Evolutionary conservation across 192 early-diverging fungal species (phyloP).

Genomic region (Dissophora ornata): DNA sequence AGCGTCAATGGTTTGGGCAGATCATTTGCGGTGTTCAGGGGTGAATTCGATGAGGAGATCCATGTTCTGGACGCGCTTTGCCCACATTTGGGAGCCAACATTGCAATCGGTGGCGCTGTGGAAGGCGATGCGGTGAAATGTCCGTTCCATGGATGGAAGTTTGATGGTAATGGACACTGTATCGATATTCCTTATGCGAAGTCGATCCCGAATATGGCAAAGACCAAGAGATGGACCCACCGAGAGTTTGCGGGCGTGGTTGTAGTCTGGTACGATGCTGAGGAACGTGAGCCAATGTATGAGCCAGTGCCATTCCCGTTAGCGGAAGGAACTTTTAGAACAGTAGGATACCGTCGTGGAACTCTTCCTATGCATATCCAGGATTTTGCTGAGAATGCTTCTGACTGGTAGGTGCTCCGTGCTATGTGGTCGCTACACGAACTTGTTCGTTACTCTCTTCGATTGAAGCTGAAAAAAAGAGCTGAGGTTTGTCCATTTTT

Average conservation of each 20-base stretch:
- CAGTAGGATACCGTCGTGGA: conserved; percentile 40
- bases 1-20: conserved; percentile 46
- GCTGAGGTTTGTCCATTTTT: too few species aligned
- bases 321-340: conserved; percentile 33
- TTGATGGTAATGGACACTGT: conserved; percentile 41
- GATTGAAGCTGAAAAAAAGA: too few species aligned
- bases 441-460: neutral
- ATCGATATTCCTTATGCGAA: conserved; percentile 51
- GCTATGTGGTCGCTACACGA: too few species aligned
- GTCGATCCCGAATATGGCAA: conserved; percentile 34
- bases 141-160: conserved; percentile 53
- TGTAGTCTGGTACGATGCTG: conserved; percentile 45
- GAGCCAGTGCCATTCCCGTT: conserved; percentile 47
- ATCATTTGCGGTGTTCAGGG: conserved; percentile 41
- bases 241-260: conserved; percentile 44
- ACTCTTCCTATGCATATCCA: conserved; percentile 54
- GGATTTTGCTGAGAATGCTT: conserved; percentile 52
- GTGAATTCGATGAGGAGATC: conserved; percentile 29
- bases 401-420: conserved; percentile 38
- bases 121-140: conserved; percentile 44
- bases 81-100: conserved; percentile 50
- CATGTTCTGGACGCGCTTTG: conserved; percentile 51
- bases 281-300: conserved; percentile 49
- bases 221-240: conserved; percentile 47
- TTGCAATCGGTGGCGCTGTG: conserved; percentile 44